These are phyloP conservation scores for Cucurbita argyrosperma DNA, from an alignment of 306 rosid species.

Conservation along the genomic window DNA sequence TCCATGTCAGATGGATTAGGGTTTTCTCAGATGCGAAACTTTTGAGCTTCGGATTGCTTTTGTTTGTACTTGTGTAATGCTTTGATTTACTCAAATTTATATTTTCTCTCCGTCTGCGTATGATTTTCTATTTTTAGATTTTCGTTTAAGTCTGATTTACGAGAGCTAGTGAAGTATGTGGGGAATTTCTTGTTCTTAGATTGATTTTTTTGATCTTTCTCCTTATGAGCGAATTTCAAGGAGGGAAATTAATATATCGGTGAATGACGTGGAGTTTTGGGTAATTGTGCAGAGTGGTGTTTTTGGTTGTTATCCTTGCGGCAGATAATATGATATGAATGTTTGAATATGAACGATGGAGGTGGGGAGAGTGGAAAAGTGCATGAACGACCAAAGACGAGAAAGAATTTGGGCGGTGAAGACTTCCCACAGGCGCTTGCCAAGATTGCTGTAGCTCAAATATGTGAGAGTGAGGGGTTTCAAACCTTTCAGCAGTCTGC, in stretches of 20 bases:
- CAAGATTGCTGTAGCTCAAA: constrained; percentile 50
- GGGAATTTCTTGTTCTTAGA: not conserved
- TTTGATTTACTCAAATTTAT: not conserved
- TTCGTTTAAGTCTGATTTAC: not conserved
- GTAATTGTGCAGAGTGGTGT: constrained; percentile 16
- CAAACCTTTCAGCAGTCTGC: constrained; percentile 68
- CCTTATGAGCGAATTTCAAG: not conserved
- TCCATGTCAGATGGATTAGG: not conserved
- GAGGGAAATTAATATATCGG: not conserved
- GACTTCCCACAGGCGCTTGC: constrained; percentile 56
- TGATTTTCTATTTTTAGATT: not conserved
- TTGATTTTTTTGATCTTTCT: not conserved
- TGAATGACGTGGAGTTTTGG: constrained; percentile 8
- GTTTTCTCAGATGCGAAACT: constrained; percentile 2
- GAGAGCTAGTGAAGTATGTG: not conserved
- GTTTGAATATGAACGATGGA: constrained; percentile 87
- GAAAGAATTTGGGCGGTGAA: constrained; percentile 35
- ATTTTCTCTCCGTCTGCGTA: not conserved
- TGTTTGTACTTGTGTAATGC: not conserved
- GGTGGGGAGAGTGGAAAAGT: constrained; percentile 69
- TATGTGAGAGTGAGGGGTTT: constrained; percentile 71
- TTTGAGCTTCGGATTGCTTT: not conserved
- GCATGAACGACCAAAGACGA: constrained; percentile 31
- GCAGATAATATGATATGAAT: constrained; percentile 53
- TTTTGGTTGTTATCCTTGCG: constrained; percentile 15